Percentiles rank a stretch among this genome's conserved stretches.
phyloP scores from a whole-genome alignment of 768 basidiomycete genomes.

The Phylloporus arenicola region DNA sequence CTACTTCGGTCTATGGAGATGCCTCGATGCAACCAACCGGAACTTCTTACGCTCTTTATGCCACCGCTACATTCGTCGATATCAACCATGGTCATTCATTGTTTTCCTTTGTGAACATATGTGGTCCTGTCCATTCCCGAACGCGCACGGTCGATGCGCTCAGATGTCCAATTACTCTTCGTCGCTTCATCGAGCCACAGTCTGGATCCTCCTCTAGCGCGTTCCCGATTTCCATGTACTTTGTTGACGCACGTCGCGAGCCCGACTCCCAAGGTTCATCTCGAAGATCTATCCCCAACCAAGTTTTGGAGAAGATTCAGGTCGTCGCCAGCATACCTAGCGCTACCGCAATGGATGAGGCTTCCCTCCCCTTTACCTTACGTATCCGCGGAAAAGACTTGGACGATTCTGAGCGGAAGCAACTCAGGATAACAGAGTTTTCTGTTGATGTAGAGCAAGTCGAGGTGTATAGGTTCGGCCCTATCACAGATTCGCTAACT shows the following conservation, averaged over 20 bases:
- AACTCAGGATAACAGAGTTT: constrained; percentile 53
- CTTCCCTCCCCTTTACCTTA: constrained; percentile 48
- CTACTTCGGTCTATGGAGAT: constrained; percentile 46
- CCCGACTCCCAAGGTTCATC: constrained; percentile 9
- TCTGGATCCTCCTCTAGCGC: constrained; percentile 24
- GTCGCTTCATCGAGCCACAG: constrained; percentile 49
- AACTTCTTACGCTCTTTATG: constrained; percentile 61
- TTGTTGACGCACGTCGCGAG: constrained; percentile 37
- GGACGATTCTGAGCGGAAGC: constrained; percentile 43
- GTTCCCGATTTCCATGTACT: constrained; percentile 36
- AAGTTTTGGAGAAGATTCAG: constrained; percentile 58
- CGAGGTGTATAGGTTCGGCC: constrained; percentile 60
- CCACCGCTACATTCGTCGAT: constrained; percentile 55
- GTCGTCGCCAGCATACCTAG: constrained; percentile 61
- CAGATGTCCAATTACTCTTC: constrained; percentile 40
- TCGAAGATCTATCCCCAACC: constrained; percentile 39
- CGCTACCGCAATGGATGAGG: constrained; percentile 42
- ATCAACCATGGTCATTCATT: constrained; percentile 38
- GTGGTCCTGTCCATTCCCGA: constrained; percentile 49
- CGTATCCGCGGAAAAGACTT: constrained; percentile 56
- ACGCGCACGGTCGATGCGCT: constrained; percentile 37
- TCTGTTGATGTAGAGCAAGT: constrained; percentile 54
- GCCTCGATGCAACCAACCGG: constrained; percentile 42
- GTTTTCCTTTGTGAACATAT: constrained; percentile 51
- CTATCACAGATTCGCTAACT: background rate